Evolutionary conservation across 148 eudicot genomes (phyloP).

Genomic region (Polygonum maritimum): DNA sequence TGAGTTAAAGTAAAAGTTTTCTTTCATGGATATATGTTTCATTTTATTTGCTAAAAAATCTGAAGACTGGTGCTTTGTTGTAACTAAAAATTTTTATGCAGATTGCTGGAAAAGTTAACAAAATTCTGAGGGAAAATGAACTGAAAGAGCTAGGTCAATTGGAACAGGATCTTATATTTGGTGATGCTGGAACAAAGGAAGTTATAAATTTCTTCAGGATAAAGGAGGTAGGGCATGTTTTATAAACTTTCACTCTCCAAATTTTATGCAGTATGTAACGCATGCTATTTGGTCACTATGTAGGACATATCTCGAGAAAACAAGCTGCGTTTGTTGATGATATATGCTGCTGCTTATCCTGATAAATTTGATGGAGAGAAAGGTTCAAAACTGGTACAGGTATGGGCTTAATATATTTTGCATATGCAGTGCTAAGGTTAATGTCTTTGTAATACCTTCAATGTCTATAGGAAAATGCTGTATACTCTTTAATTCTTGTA

Average conservation of each 20-base stretch:
- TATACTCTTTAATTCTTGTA: not conserved
- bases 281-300: conserved; percentile 8
- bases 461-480: not conserved
- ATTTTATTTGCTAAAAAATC: not conserved
- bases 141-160: conserved; percentile 87
- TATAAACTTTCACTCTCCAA: not conserved
- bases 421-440: not conserved
- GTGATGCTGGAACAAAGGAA: conserved; percentile 96
- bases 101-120: conserved; percentile 91
- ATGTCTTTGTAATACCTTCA: not conserved
- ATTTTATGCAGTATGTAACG: not conserved
- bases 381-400: conserved; percentile 80
- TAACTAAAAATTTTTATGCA: conserved; percentile 24
- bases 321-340: conserved; percentile 87
- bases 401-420: conserved; percentile 15
- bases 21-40: not conserved
- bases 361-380: conserved; percentile 80
- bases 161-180: conserved; percentile 95
- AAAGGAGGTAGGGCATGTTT: conserved; percentile 36
- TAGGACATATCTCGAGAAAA: conserved; percentile 77
- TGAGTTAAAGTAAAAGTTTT: not conserved
- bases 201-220: conserved; percentile 69
- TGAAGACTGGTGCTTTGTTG: conserved; percentile 8
- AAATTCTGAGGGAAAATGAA: conserved; percentile 57
- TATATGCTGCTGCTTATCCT: conserved; percentile 88